These are phyloP conservation scores for Vaccinium darrowii DNA, from an alignment of 148 eudicot species.

Conservation along the genomic window DNA sequence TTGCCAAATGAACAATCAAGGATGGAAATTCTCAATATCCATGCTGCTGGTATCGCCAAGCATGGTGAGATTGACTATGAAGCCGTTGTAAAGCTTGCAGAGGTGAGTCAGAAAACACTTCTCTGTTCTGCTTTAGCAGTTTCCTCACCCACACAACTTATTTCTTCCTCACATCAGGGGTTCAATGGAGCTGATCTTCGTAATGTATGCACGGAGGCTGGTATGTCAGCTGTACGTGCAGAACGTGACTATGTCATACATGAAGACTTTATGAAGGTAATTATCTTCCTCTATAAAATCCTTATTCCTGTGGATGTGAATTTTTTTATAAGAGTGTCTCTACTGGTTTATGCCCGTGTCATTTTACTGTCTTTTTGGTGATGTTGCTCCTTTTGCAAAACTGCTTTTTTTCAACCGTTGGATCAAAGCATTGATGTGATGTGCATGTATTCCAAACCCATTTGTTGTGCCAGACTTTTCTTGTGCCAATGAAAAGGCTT, in stretches of 20 bases:
- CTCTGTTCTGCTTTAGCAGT: neutral
- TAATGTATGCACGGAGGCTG: conserved; percentile 94
- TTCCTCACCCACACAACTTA: neutral
- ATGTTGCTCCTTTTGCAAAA: neutral
- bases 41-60: conserved; percentile 97
- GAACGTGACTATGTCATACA: conserved; percentile 97
- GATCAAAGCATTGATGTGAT: neutral
- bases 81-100: conserved; percentile 94
- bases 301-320: neutral
- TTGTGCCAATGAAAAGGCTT: neutral
- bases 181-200: conserved; percentile 97
- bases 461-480: neutral
- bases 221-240: conserved; percentile 92
- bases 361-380: neutral
- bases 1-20: conserved; percentile 98
- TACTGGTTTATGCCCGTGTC: neutral
- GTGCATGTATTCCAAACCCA: neutral
- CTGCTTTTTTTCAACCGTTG: neutral
- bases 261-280: conserved; percentile 86
- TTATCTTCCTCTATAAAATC: neutral
- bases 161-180: conserved; percentile 37
- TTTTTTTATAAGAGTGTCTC: neutral
- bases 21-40: conserved; percentile 88
- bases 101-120: conserved; percentile 39
- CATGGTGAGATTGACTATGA: conserved; percentile 99